Evolutionary conservation across 495 filamentous ascomycete genomes (phyloP).

Genomic region (Podospora anserina): DNA sequence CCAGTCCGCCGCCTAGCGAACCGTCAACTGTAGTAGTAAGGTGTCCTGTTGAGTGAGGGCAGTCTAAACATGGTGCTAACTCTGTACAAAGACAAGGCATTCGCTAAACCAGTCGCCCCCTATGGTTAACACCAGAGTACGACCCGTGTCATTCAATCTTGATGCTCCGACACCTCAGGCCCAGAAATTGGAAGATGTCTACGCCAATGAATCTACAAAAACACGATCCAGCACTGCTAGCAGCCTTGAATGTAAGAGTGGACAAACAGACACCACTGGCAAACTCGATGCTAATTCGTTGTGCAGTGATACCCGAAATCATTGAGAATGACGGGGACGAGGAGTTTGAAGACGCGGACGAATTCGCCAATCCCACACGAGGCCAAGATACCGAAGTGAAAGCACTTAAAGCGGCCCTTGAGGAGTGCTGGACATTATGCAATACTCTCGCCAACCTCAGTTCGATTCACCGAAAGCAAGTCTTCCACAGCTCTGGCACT

Average conservation of each 20-base stretch:
- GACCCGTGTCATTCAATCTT: conserved; percentile 57
- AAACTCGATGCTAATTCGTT: conserved; percentile 6
- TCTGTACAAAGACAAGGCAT: conserved; percentile 23
- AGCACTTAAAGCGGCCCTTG: conserved; percentile 70
- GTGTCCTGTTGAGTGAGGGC: neutral
- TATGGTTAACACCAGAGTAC: conserved; percentile 65
- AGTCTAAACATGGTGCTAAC: conserved; percentile 16
- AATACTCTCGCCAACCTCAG: conserved; percentile 85
- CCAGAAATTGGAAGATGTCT: conserved; percentile 67
- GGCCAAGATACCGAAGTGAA: conserved; percentile 61
- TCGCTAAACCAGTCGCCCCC: conserved; percentile 51
- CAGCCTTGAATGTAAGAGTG: conserved; percentile 67
- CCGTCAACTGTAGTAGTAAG: conserved; percentile 30
- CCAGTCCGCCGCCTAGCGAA: conserved; percentile 36
- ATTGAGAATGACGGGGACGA: conserved; percentile 42
- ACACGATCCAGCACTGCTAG: conserved; percentile 51
- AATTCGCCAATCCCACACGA: conserved; percentile 41
- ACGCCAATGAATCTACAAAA: conserved; percentile 42
- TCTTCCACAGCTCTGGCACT: conserved; percentile 66
- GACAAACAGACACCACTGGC: neutral
- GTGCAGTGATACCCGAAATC: conserved; percentile 50
- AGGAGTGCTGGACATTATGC: conserved; percentile 92
- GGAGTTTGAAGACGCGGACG: conserved; percentile 42
- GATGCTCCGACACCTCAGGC: conserved; percentile 78
- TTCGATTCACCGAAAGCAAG: conserved; percentile 74